A percentile compares a stretch with the other conserved stretches of the same genome.
phyloP scores from a whole-genome alignment of 768 basidiomycete genomes.

The Amanita fuliginea region DNA sequence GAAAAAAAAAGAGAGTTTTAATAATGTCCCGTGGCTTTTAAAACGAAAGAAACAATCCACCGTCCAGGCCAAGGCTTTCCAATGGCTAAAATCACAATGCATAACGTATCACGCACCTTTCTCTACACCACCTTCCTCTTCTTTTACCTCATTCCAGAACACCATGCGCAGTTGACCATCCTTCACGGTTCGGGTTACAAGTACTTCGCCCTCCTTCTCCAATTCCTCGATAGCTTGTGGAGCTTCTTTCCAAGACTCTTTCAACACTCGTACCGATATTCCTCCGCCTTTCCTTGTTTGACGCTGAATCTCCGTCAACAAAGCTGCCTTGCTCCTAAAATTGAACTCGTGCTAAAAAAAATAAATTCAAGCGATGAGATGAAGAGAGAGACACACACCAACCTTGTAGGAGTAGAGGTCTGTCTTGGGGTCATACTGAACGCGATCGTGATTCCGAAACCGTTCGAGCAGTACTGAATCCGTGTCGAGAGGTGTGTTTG shows the following conservation, averaged over 20 bases:
- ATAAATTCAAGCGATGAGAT: background rate
- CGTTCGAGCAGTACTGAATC: slow-evolving; percentile 65
- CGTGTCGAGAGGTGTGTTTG: slow-evolving; percentile 65
- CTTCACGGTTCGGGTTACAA: slow-evolving; percentile 78
- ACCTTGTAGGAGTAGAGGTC: slow-evolving; percentile 80
- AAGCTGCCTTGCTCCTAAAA: slow-evolving; percentile 73
- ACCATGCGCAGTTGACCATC: slow-evolving; percentile 79
- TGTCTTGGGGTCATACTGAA: slow-evolving; percentile 73
- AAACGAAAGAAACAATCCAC: background rate
- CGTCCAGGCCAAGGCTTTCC: background rate
- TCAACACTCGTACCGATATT: slow-evolving; percentile 71
- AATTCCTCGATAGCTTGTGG: slow-evolving; percentile 77
- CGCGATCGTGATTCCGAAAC: slow-evolving; percentile 72
- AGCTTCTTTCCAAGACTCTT: slow-evolving; percentile 89
- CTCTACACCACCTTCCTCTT: slow-evolving; percentile 69
- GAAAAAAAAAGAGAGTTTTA: background rate
- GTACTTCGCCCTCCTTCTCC: slow-evolving; percentile 80
- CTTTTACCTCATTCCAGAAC: slow-evolving; percentile 85
- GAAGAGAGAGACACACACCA: slow-evolving; percentile 19
- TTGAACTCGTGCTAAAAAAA: slow-evolving; percentile 65
- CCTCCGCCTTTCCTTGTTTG: slow-evolving; percentile 79
- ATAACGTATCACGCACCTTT: slow-evolving; percentile 47
- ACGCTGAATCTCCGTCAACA: slow-evolving; percentile 79
- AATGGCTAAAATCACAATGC: background rate
- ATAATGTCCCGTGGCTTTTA: background rate